A percentile compares a stretch with the other conserved stretches of the same genome.
phyloP scores from a whole-genome alignment of 1,284 basidiomycete genomes.

The Ceratobasidium sp. region DNA sequence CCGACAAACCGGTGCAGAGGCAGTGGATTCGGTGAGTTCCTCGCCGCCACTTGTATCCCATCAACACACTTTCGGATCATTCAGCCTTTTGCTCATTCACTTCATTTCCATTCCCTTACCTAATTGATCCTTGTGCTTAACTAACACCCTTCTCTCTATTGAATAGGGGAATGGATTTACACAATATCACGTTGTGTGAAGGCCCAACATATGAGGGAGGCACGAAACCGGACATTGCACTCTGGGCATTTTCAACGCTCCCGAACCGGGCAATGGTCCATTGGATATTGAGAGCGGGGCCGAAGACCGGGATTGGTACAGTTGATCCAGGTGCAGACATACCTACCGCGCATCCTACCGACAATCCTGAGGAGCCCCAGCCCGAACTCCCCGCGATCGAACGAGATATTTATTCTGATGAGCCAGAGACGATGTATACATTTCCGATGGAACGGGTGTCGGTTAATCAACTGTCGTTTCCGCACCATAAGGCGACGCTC shows the following conservation, averaged over 20 bases:
- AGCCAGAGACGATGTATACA: not conserved
- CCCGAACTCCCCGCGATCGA: not conserved
- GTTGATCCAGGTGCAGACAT: not conserved
- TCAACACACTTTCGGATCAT: too few relatives aligned
- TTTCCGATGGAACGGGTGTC: constrained; percentile 8
- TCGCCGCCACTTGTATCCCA: not conserved
- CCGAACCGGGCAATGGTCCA: constrained; percentile 11
- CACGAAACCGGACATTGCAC: constrained; percentile 2
- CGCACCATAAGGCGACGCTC: constrained; percentile 27
- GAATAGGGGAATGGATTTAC: constrained; percentile 6
- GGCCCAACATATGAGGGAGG: constrained; percentile 13
- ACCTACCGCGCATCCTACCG: not conserved
- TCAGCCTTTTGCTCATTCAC: too few relatives aligned
- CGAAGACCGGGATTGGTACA: not conserved
- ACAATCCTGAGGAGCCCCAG: not conserved
- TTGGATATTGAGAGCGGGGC: constrained; percentile 10
- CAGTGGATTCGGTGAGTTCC: constrained; percentile 32
- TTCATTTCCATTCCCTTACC: too few relatives aligned
- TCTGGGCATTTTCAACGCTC: constrained; percentile 12
- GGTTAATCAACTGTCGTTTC: constrained; percentile 3
- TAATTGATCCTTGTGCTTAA: too few relatives aligned
- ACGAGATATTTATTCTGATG: constrained; percentile 3
- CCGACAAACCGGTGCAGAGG: constrained; percentile 1
- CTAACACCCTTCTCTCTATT: not conserved
- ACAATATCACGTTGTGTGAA: constrained; percentile 2